Evolutionary conservation across 768 basidiomycete species (phyloP), one percentile per base, ranked within the genome.

Genomic region (Rhodotorula graminis): DNA sequence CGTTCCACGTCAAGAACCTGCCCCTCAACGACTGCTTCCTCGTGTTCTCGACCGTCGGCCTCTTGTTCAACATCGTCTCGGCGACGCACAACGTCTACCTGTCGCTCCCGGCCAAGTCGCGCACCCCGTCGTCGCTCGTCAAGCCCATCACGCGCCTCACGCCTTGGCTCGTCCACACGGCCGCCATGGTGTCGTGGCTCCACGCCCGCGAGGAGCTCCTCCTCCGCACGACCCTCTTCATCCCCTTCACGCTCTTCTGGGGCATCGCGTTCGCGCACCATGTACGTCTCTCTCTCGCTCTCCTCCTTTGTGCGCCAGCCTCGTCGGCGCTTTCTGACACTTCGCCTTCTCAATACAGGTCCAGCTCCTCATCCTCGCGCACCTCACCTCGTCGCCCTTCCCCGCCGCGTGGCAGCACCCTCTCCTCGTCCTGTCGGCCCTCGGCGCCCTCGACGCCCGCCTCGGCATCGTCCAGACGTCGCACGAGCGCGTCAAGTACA

Each of bases 211-310:
- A 85, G 33, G 15, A 58, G 11, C 67, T 63, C 19, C 50, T 95
- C 80, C 83, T 96, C 53, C 84, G 89, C 76, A 90, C 90, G 2
- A 83, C 88, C 2, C 84, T 88, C 37, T 88, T 98, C 79, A 82
- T 97, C 19, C 92, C 93, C 7, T 96, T 94, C 84, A 81, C 94
- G 27, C 89, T 88, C 77, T 88, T 90, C 29, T 98, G 94, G 93
- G 95, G 93, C n/a, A 31, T 69, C 56, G 79, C 81, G 47, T 83
- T 82, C 70, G 79, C 89, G 2, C 83, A 83, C 75, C 82, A 93
- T 80, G 94, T 52, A 14, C 25, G 50, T 52, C 11, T 25, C 50
- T 52, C 37, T 4, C 12, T 7, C 25, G 27, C 11, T 52, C 25
- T 9, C 23, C 49, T 25, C 42, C n/a, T n/a, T n/a, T n/a, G n/a